A percentile compares a stretch with the other conserved stretches of the same genome.
Evolutionary conservation across 2,329 filamentous ascomycete species (phyloP).

Genomic region (Clarireedia monteithiana): DNA sequence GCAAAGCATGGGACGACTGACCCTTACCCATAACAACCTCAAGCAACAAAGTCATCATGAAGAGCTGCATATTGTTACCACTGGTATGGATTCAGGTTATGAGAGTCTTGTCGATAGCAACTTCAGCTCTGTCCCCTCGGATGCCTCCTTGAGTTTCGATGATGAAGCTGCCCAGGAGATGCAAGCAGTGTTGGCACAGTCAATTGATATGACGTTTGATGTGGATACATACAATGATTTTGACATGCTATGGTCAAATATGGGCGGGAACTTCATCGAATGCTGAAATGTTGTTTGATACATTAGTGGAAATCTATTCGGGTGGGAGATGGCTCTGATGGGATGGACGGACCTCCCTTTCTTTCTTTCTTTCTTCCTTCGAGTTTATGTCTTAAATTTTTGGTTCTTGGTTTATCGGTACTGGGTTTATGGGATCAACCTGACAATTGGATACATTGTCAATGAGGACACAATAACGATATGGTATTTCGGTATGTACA

Average conservation of each 20-base stretch:
- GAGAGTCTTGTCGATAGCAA: slow-evolving; percentile 5
- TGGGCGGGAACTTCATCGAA: slow-evolving; percentile 4
- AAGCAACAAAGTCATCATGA: not conserved
- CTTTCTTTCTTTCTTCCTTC: not conserved
- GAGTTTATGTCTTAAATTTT: not conserved
- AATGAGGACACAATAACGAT: not conserved
- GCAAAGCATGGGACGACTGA: not conserved
- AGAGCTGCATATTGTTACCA: slow-evolving; percentile 4
- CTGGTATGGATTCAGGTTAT: slow-evolving; percentile 3
- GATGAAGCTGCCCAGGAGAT: slow-evolving; percentile 7
- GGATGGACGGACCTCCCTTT: not conserved
- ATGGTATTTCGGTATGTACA: not conserved
- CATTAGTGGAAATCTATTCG: not conserved
- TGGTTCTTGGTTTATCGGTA: not conserved
- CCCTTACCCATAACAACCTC: not conserved
- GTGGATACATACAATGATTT: slow-evolving; percentile 11
- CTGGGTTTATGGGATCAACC: not conserved
- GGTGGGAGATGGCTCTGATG: not conserved
- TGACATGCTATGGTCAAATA: slow-evolving; percentile 10
- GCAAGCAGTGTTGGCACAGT: slow-evolving; percentile 10
- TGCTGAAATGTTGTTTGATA: slow-evolving; percentile 28
- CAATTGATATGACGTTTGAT: slow-evolving; percentile 12
- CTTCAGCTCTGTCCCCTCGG: not conserved
- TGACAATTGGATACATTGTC: not conserved
- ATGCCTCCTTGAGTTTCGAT: slow-evolving; percentile 5